Conservation (phyloP, 495 filamentous ascomycete species). For the Penicillium atrosanguineum region DNA sequence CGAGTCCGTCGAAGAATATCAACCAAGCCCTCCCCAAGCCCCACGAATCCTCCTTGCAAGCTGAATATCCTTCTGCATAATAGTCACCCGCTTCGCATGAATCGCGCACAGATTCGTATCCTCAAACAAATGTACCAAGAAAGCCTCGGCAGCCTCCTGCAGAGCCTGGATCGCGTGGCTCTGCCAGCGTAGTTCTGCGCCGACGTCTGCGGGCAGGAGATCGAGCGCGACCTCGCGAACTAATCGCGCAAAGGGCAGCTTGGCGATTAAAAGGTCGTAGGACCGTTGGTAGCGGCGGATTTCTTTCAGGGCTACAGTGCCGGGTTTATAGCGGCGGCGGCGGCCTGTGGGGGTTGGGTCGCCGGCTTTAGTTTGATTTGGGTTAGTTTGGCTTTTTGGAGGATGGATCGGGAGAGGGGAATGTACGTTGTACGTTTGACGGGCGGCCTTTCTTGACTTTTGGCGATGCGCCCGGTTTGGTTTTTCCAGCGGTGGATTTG, state of each 20-base stretch:
- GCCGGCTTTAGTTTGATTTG: conserved; percentile 52
- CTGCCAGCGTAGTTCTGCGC: conserved; percentile 79
- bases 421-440: conserved; percentile 43
- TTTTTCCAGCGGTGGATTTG: conserved; percentile 13
- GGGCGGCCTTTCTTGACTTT: conserved; percentile 12
- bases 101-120: conserved; percentile 94
- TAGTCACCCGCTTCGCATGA: conserved; percentile 93
- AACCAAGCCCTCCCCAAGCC: conserved; percentile 63
- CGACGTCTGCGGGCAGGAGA: conserved; percentile 45
- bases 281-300: conserved; percentile 80
- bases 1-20: conserved; percentile 3
- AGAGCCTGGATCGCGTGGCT: conserved; percentile 85
- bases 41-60: conserved; percentile 80
- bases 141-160: conserved; percentile 90
- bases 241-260: conserved; percentile 82
- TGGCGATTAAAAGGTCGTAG: conserved; percentile 76
- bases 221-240: conserved; percentile 83
- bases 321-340: conserved; percentile 74
- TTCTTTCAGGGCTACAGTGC: conserved; percentile 80
- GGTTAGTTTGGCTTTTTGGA: background rate
- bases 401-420: background rate
- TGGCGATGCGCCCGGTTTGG: conserved; percentile 5
- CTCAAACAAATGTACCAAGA: conserved; percentile 90
- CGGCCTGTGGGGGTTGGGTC: conserved; percentile 64
- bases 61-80: conserved; percentile 97